Evolutionary conservation across 1,284 basidiomycete genomes (phyloP), one percentile per base, ranked within the genome.

Genomic region (Macrocystidia cucumis): DNA sequence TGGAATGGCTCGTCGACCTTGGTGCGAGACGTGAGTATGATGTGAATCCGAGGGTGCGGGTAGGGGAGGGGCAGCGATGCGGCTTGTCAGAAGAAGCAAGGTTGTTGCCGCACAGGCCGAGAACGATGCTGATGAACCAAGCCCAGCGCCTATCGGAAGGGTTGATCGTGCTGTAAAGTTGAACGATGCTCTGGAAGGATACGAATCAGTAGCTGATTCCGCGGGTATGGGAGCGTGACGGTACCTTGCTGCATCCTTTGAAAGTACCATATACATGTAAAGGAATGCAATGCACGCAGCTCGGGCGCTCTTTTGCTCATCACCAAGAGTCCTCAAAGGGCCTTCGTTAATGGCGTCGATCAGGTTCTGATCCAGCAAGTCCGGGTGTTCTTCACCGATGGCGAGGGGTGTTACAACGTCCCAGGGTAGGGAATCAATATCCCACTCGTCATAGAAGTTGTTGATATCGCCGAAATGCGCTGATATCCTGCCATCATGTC

Each of bases 61-160:
- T 24, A 63, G 55, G 5, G 65, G 41, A 23, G 79, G 75, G 11
- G 78, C 53, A 25, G 52, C 57, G 45, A 88, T 73, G 40, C 77
- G 78, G 33, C 65, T 63, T 51, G 75, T 70, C 4, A 80, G 62
- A n/a, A 93, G 68, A 30, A 97, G 74, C 29, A 97, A 67, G 3
- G 90, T 67, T 0, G 88, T 81, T 3, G 91, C 81, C 26, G 89
- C 67, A 55, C 92, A 96, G 9, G 83, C 77, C 3, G 91, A 95
- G 63, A 87, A 96, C 5, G 96, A 92, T 1, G 96, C 96, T 14
- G 91, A 97, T 9, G 95, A 98, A 19, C 96, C 96, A 30, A 98
- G 80, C 26, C 96, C 96, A 5, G 96, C 96, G n/a, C 91, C 88
- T 44, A 98, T 86, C n/a, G 96, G 96, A 7, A 98, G 74, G n/a